Conservation (phyloP, 2,329 filamentous ascomycete genomes). For the Aureobasidium namibiae region DNA sequence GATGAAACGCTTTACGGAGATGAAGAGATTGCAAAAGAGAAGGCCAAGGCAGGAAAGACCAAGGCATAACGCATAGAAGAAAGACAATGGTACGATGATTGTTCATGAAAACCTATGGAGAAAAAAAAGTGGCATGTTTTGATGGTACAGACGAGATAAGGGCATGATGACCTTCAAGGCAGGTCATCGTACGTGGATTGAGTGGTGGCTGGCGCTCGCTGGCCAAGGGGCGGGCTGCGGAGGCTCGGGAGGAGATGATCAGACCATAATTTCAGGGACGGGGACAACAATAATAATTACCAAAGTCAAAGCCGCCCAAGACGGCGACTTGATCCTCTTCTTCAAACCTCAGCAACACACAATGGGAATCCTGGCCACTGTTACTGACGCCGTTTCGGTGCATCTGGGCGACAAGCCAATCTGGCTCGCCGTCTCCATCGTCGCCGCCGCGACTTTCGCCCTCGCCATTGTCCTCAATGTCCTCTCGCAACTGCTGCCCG, state of each 20-base stretch:
- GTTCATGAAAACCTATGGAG: not conserved
- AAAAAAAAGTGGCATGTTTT: not conserved
- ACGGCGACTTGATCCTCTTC: not conserved
- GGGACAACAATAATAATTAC: conserved; percentile 1
- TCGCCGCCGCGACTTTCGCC: conserved; percentile 41
- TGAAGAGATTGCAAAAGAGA: conserved; percentile 32
- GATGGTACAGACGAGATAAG: not conserved
- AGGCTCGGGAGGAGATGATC: not conserved
- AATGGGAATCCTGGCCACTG: conserved; percentile 6
- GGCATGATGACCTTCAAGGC: not conserved
- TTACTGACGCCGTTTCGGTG: conserved; percentile 2
- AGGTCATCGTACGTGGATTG: not conserved
- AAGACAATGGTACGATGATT: conserved; percentile 1
- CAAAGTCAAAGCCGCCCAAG: not conserved
- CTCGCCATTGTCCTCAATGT: conserved; percentile 69
- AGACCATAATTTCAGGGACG: conserved; percentile 6
- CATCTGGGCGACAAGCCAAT: conserved; percentile 10
- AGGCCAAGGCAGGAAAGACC: conserved; percentile 5
- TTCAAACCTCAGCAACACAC: not conserved
- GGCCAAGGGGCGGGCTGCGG: not conserved
- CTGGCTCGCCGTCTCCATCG: conserved; percentile 20
- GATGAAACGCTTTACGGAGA: conserved; percentile 70
- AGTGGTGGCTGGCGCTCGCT: conserved; percentile 3
- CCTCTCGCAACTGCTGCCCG: conserved; percentile 64
- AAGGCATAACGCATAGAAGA: conserved; percentile 8